phyloP scores from a whole-genome alignment of 208 protist species.

The Giardia duodenalis region DNA sequence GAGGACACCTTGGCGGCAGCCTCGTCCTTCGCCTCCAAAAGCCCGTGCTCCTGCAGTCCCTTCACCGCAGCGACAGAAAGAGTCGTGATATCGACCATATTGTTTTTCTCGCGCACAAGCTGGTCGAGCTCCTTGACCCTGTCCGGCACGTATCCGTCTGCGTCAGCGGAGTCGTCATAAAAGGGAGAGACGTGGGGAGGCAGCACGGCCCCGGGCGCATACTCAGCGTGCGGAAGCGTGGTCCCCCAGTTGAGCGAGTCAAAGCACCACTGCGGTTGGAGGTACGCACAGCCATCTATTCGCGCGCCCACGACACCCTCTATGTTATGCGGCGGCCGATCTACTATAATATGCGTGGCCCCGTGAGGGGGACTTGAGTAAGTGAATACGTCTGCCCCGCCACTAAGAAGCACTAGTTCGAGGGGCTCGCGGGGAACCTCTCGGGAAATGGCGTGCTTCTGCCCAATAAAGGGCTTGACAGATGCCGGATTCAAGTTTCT shows the following conservation, averaged over 20 bases:
- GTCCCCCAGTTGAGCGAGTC: conserved; percentile 39
- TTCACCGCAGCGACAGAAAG: background rate
- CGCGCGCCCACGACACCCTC: background rate
- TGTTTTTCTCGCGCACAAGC: background rate
- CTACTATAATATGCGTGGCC: background rate
- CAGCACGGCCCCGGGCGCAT: background rate
- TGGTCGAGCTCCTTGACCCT: conserved; percentile 24
- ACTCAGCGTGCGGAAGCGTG: conserved; percentile 28
- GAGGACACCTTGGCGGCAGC: background rate
- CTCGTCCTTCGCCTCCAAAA: background rate
- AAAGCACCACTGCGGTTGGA: conserved; percentile 46
- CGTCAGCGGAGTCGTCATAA: background rate
- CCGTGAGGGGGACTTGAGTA: background rate
- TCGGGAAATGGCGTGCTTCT: background rate
- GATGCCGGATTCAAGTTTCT: background rate
- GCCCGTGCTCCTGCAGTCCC: too few relatives aligned
- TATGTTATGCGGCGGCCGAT: background rate
- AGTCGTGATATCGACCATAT: background rate
- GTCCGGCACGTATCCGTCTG: conserved; percentile 29
- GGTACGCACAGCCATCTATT: conserved; percentile 3
- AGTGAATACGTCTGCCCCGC: background rate
- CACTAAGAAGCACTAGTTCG: background rate
- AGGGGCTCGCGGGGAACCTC: background rate
- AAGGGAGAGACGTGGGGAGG: conserved; percentile 42
- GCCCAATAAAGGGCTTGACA: background rate